These are phyloP conservation scores for Lasiodiplodia citricola DNA, from an alignment of 2,329 filamentous ascomycete genomes.

Conservation along the genomic window DNA sequence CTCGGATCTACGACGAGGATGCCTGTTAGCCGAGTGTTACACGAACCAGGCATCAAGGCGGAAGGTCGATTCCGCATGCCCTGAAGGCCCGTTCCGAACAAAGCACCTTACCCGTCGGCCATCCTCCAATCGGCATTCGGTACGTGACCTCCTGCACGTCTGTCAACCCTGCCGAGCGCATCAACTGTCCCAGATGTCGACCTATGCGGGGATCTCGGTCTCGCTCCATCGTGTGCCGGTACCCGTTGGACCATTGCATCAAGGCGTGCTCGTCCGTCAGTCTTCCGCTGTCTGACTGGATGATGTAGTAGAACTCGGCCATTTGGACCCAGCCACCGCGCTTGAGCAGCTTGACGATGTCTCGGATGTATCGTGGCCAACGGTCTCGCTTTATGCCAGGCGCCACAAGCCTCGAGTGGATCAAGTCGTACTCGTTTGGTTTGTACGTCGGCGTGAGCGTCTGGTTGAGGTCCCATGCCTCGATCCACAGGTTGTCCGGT, in stretches of 20 bases:
- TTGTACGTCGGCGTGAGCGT: conserved; percentile 61
- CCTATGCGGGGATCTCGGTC: conserved; percentile 44
- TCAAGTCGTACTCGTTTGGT: conserved; percentile 76
- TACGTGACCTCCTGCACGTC: conserved; percentile 39
- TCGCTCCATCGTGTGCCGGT: conserved; percentile 41
- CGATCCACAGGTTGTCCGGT: conserved; percentile 43
- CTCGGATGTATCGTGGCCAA: conserved; percentile 77
- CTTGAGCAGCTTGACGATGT: conserved; percentile 74
- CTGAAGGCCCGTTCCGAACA: conserved; percentile 14
- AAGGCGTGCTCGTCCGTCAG: conserved; percentile 59
- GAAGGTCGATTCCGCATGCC: conserved; percentile 1
- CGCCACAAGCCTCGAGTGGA: conserved; percentile 76
- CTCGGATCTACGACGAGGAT: conserved; percentile 35
- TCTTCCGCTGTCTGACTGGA: conserved; percentile 85
- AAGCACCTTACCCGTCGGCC: conserved; percentile 39
- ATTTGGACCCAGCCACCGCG: conserved; percentile 86
- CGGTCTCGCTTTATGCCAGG: conserved; percentile 73
- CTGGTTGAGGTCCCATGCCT: conserved; percentile 47
- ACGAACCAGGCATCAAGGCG: background rate
- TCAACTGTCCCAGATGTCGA: conserved; percentile 36
- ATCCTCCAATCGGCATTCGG: conserved; percentile 45
- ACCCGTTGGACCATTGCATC: conserved; percentile 43
- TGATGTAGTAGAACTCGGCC: conserved; percentile 84
- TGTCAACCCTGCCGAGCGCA: conserved; percentile 39
- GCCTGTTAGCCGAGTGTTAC: conserved; percentile 16